Conservation (phyloP, 2,329 filamentous ascomycete genomes). For the Epichloe typhina region DNA sequence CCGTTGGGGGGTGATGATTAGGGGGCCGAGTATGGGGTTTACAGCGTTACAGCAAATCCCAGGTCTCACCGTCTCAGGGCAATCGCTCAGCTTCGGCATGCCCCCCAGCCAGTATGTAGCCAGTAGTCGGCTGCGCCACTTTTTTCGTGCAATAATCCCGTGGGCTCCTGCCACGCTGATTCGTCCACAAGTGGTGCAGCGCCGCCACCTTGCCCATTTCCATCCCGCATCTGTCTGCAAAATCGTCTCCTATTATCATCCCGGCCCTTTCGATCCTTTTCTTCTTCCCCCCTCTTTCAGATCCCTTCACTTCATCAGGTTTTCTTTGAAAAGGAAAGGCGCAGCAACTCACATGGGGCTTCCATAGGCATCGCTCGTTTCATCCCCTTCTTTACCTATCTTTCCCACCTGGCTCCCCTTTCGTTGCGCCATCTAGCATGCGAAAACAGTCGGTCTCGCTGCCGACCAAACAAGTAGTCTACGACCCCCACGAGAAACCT, state of each 20-base stretch:
- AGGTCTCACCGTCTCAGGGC: too few species aligned
- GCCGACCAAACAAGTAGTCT: slow-evolving; percentile 43
- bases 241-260: neutral
- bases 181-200: too few species aligned
- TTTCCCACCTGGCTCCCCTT: neutral
- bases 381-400: slow-evolving; percentile 6
- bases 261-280: neutral
- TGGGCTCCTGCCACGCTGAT: too few species aligned
- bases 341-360: neutral
- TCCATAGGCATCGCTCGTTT: slow-evolving; percentile 16
- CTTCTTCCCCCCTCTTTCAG: neutral
- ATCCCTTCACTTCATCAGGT: neutral
- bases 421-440: slow-evolving; percentile 28
- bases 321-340: neutral
- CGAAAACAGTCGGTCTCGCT: slow-evolving; percentile 52
- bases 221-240: too few species aligned
- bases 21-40: too few species aligned
- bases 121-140: too few species aligned
- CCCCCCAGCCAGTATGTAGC: too few species aligned
- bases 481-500: slow-evolving; percentile 52
- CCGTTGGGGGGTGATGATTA: too few species aligned
- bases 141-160: too few species aligned
- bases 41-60: too few species aligned
- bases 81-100: too few species aligned
- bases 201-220: neutral